phyloP scores from a whole-genome alignment of 192 early-diverging fungal species.

The Umbelopsis sp. region DNA sequence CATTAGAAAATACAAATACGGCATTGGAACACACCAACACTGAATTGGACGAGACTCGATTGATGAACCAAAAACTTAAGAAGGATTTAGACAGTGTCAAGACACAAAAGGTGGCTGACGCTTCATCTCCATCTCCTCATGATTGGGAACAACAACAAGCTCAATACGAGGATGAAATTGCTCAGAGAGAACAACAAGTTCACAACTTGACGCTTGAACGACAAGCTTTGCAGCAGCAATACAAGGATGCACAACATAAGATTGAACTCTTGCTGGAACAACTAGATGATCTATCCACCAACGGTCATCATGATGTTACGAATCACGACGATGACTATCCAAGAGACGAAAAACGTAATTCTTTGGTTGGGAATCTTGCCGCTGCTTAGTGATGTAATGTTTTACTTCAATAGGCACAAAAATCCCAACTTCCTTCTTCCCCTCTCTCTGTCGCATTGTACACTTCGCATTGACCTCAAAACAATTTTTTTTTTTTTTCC shows the following conservation, averaged over 20 bases:
- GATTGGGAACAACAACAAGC: background rate
- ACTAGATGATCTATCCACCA: background rate
- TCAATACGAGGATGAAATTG: conserved; percentile 6
- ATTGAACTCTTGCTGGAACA: conserved; percentile 19
- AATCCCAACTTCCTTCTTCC: background rate
- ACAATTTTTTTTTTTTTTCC: background rate
- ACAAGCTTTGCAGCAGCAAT: conserved; percentile 3
- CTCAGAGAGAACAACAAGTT: background rate
- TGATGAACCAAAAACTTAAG: conserved; percentile 15
- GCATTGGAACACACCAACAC: conserved; percentile 15
- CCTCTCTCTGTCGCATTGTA: background rate
- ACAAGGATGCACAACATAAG: conserved; percentile 21
- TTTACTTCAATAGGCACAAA: background rate
- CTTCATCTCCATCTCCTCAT: background rate
- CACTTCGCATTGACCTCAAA: background rate
- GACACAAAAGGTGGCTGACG: background rate
- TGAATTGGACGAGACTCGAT: conserved; percentile 14
- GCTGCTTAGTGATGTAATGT: background rate
- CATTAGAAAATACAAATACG: background rate
- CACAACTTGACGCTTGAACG: background rate
- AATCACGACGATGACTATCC: background rate
- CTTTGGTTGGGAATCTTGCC: conserved; percentile 9
- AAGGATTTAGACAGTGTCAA: conserved; percentile 10
- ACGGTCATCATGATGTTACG: background rate
- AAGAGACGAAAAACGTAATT: background rate